Evolutionary conservation across 2,329 filamentous ascomycete genomes (phyloP).

Genomic region (Fusarium sp.): DNA sequence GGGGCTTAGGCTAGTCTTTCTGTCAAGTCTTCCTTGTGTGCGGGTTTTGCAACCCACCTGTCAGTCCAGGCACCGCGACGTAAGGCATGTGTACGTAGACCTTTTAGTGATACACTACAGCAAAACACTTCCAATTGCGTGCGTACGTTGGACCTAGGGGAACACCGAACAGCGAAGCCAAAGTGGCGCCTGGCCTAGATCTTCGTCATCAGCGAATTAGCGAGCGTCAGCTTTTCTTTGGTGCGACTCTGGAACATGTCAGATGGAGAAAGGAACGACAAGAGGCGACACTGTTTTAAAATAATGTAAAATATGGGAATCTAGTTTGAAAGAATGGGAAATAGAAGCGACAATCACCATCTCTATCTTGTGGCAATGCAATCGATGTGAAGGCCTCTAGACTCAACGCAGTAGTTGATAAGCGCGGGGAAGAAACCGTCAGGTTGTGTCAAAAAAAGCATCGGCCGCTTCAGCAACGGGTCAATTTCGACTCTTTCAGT

Average conservation of each 20-base stretch:
- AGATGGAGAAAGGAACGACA: conserved; percentile 24
- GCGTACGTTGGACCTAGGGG: conserved; percentile 22
- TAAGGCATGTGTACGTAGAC: conserved; percentile 36
- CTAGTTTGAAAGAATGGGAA: conserved; percentile 31
- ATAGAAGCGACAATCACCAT: conserved; percentile 33
- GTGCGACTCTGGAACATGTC: conserved; percentile 12
- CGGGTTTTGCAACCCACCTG: no score
- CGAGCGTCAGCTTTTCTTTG: conserved; percentile 28
- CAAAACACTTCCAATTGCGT: conserved; percentile 16
- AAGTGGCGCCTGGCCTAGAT: conserved; percentile 34
- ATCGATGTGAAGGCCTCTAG: conserved; percentile 17
- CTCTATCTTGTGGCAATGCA: conserved; percentile 24
- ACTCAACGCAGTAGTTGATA: conserved; percentile 32
- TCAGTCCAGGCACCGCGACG: conserved; percentile 10
- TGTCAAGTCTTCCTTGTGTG: no score
- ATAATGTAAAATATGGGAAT: conserved; percentile 37
- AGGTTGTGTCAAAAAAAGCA: conserved; percentile 25
- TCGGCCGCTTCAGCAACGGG: conserved; percentile 13
- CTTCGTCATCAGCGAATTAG: conserved; percentile 40
- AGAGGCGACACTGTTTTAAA: conserved; percentile 20
- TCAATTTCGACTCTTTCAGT: conserved; percentile 10
- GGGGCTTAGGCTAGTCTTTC: no score
- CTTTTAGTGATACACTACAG: neutral
- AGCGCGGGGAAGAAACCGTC: conserved; percentile 36
- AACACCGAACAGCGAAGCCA: conserved; percentile 20